Percentiles rank a stretch among this genome's conserved stretches.
Evolutionary conservation across 139 green algal genomes (phyloP).

Genomic region (Micractinium conductrix): DNA sequence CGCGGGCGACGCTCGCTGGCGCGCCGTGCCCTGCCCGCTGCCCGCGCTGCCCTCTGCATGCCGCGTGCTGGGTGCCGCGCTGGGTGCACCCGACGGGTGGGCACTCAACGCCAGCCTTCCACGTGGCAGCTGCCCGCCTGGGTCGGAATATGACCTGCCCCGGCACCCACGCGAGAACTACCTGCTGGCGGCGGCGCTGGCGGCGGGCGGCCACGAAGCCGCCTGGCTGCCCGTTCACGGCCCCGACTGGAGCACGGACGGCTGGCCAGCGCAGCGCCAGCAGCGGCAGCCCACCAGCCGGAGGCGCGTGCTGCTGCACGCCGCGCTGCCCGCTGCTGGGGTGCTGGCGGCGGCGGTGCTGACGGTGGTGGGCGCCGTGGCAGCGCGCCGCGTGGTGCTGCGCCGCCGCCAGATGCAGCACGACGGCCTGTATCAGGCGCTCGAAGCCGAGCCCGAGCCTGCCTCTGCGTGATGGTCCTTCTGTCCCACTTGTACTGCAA

Average conservation of each 20-base stretch:
- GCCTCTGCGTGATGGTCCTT: too few relatives aligned
- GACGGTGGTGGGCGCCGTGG: background rate
- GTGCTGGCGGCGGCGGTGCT: background rate
- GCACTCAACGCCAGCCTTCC: background rate
- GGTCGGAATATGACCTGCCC: constrained; percentile 43
- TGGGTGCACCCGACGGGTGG: background rate
- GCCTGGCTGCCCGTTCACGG: constrained; percentile 62
- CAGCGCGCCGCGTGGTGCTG: background rate
- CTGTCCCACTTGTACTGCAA: too few relatives aligned
- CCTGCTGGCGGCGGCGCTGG: constrained; percentile 34
- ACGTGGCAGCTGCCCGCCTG: constrained; percentile 50
- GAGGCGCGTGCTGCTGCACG: background rate
- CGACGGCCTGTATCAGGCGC: background rate
- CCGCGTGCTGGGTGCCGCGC: background rate
- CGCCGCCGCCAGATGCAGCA: background rate
- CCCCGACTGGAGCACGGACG: constrained; percentile 33
- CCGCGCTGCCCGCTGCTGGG: background rate
- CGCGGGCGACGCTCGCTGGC: constrained; percentile 52
- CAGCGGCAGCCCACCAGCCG: constrained; percentile 20
- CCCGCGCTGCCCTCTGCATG: constrained; percentile 43
- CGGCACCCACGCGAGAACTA: constrained; percentile 57
- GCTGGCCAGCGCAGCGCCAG: constrained; percentile 18
- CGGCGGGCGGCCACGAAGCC: background rate
- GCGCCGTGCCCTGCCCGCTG: constrained; percentile 25
- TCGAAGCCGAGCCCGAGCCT: background rate